Conservation (phyloP, 345 rosid genomes). For the Citrus trifoliata region DNA sequence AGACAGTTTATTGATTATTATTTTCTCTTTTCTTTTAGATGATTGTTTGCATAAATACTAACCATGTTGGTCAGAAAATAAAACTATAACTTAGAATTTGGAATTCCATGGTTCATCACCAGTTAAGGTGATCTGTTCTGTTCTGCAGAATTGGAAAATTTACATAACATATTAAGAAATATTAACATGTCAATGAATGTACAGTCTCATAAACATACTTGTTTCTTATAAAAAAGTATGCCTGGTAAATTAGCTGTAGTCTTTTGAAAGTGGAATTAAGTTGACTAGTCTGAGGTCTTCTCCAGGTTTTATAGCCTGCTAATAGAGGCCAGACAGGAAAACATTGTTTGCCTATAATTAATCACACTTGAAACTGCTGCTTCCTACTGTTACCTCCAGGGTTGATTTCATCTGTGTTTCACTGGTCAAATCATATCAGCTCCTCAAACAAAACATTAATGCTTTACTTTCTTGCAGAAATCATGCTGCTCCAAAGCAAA, state of each 20-base stretch:
- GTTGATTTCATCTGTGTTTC: background rate
- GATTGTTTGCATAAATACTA: background rate
- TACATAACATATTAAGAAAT: background rate
- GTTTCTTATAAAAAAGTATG: background rate
- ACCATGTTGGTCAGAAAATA: background rate
- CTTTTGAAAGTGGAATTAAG: background rate
- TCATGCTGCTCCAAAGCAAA: constrained; percentile 27
- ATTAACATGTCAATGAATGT: background rate
- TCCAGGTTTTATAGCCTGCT: background rate
- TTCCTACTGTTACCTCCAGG: background rate
- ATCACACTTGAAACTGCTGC: background rate
- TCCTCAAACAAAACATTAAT: background rate
- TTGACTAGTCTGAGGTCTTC: background rate
- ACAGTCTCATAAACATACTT: background rate
- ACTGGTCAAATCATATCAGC: background rate
- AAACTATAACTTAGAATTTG: background rate
- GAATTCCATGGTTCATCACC: background rate
- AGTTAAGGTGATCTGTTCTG: background rate
- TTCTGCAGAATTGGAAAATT: background rate
- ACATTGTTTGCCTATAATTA: background rate
- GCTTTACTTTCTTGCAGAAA: constrained; percentile 46
- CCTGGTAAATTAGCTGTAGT: background rate
- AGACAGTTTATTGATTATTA: background rate
- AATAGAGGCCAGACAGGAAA: background rate
- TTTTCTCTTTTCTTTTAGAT: background rate